Evolutionary conservation across 2,329 filamentous ascomycete genomes (phyloP).

Genomic region (Paraconiothyrium sp.): DNA sequence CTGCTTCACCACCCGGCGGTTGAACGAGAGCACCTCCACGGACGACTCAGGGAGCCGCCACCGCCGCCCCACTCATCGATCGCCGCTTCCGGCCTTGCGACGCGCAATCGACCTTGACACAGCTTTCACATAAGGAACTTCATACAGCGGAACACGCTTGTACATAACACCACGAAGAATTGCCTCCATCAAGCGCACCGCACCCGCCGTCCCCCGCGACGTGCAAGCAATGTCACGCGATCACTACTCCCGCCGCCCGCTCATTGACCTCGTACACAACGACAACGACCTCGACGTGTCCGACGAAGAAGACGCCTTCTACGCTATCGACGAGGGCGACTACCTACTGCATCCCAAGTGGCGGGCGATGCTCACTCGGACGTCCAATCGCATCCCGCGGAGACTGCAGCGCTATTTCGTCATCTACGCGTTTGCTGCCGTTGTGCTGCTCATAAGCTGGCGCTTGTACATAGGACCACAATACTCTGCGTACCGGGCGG

Average conservation of each 20-base stretch:
- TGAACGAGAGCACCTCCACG: neutral
- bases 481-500: slow-evolving; percentile 44
- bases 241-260: slow-evolving; percentile 29
- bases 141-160: neutral
- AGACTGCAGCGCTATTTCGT: slow-evolving; percentile 48
- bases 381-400: slow-evolving; percentile 43
- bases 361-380: slow-evolving; percentile 36
- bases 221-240: slow-evolving; percentile 22
- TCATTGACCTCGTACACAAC: slow-evolving; percentile 44
- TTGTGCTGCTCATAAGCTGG: slow-evolving; percentile 49
- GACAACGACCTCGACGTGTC: slow-evolving; percentile 46
- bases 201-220: neutral
- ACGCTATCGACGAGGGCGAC: slow-evolving; percentile 45
- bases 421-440: slow-evolving; percentile 39
- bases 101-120: neutral
- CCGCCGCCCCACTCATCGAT: neutral
- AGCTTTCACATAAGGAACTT: neutral
- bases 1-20: slow-evolving; percentile 6
- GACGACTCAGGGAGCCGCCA: neutral
- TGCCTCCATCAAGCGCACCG: neutral
- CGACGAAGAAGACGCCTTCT: slow-evolving; percentile 51
- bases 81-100: neutral
- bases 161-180: neutral
- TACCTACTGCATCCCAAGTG: slow-evolving; percentile 45
- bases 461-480: slow-evolving; percentile 48